Evolutionary conservation across 768 basidiomycete species (phyloP), one percentile per base, ranked within the genome.

Genomic region (Suillus clintonianus): DNA sequence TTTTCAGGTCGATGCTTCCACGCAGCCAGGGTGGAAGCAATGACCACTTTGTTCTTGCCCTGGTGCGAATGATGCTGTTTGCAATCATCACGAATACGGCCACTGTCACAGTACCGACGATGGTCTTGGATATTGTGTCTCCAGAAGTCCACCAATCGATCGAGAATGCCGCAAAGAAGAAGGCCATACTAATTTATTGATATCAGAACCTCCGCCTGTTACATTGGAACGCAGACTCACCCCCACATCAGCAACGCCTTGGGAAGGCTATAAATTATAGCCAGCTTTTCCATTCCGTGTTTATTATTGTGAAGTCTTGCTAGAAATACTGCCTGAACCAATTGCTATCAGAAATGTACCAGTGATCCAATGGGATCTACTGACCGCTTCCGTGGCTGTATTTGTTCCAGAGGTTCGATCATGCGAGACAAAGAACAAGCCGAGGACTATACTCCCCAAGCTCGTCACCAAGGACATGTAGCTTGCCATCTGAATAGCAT

Each of bases 181-280:
- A 62, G 15, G 71, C 11, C 68, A 76, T 74, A 17, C 75, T 77
- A 22, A 14, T 15, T 34, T 32, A 34, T 17, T 2, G 13, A 17
- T 27, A 10, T 68, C 17, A 69, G 39, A 14, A 14, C 22, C 37
- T 34, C 32, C 9, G 30, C 36, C 59, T 57, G 9, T 7, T n/a
- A n/a, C 51, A 7, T 22, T 14, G 37, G 10, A 17, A 41, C 37
- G 32, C 27, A 32, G 15, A 80, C 85, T 73, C 67, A 86, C 86
- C 80, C 81, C 86, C 86, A 88, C 77, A 88, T 81, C 48, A 88
- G 75, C 24, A 87, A 72, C 1, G 84, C 82, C 61, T 85, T 83
- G 0, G 86, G 86, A 10, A 88, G 67, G 63, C 83, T 82, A 63
- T 85, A 86, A 60, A 85, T 66, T 19, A 87, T 75, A 19, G 85